A percentile compares a stretch with the other conserved stretches of the same genome.
Evolutionary conservation across 2,329 filamentous ascomycete species (phyloP).

Genomic region (Fusarium musae): DNA sequence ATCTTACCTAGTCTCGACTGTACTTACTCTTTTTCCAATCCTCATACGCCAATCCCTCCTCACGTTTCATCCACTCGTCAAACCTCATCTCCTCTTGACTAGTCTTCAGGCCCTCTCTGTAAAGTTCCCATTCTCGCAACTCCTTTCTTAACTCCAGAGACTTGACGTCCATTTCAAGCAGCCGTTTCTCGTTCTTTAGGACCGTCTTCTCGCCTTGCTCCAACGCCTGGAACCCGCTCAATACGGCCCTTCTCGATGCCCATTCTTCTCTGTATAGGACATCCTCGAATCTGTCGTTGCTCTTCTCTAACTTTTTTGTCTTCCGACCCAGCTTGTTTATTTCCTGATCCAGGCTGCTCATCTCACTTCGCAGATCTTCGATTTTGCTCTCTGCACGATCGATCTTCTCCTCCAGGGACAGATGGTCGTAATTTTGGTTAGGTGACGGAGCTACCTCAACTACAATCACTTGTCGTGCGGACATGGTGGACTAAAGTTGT

Average conservation of each 20-base stretch:
- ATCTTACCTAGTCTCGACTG: not conserved
- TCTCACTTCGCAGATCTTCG: not conserved
- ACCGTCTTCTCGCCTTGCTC: not conserved
- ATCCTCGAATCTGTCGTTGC: not conserved
- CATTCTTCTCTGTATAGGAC: not conserved
- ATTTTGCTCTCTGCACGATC: not conserved
- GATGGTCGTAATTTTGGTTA: fast-evolving
- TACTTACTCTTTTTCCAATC: not conserved
- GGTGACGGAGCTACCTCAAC: not conserved
- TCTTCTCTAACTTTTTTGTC: not conserved
- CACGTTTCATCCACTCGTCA: not conserved
- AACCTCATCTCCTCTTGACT: not conserved
- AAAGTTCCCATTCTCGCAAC: not conserved
- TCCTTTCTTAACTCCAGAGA: not conserved
- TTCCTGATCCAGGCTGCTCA: not conserved
- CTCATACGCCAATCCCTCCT: not conserved
- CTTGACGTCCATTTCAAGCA: not conserved
- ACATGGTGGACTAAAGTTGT: not conserved
- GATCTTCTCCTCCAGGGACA: not conserved
- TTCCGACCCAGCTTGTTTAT: not conserved
- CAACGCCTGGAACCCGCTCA: not conserved
- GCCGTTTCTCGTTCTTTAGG: not conserved
- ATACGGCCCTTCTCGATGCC: not conserved
- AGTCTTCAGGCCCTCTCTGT: not conserved
- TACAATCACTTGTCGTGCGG: not conserved